These are phyloP conservation scores for Gnomoniopsis smithogilvyi DNA, from an alignment of 2,329 filamentous ascomycete genomes.

Conservation along the genomic window DNA sequence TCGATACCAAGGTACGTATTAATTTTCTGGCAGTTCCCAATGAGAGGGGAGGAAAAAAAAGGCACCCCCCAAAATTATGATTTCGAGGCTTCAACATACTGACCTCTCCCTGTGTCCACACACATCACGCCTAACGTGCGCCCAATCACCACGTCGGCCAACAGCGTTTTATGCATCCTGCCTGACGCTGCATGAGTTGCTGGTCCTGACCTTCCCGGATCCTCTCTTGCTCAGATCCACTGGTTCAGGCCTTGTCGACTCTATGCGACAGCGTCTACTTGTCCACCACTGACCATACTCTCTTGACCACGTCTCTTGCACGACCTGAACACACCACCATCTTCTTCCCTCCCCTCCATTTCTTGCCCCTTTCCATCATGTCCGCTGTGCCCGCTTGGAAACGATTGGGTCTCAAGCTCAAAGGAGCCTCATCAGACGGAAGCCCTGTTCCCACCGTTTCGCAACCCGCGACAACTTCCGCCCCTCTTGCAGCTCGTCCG, in stretches of 20 bases:
- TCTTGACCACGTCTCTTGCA: constrained; percentile 13
- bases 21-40: neutral
- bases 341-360: constrained; percentile 12
- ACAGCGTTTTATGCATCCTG: neutral
- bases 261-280: neutral
- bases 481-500: constrained; percentile 19
- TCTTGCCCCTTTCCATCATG: constrained; percentile 34
- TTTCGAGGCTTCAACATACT: constrained; percentile 15
- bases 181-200: constrained; percentile 11
- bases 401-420: constrained; percentile 62
- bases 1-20: too few relatives aligned
- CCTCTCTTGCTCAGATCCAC: constrained; percentile 1
- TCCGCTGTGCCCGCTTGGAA: constrained; percentile 57
- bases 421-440: constrained; percentile 37
- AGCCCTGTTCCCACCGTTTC: constrained; percentile 25
- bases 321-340: constrained; percentile 8
- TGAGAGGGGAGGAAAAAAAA: constrained; percentile 5
- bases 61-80: neutral
- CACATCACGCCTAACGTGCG: constrained; percentile 5
- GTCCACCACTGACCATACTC: constrained; percentile 13
- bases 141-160: constrained; percentile 9
- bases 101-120: constrained; percentile 5
- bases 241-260: constrained; percentile 1
- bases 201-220: neutral
- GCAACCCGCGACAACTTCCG: constrained; percentile 19